Base-by-base conservation (phyloP, 768 basidiomycete species). In the Fomitopsis serialis region DNA sequence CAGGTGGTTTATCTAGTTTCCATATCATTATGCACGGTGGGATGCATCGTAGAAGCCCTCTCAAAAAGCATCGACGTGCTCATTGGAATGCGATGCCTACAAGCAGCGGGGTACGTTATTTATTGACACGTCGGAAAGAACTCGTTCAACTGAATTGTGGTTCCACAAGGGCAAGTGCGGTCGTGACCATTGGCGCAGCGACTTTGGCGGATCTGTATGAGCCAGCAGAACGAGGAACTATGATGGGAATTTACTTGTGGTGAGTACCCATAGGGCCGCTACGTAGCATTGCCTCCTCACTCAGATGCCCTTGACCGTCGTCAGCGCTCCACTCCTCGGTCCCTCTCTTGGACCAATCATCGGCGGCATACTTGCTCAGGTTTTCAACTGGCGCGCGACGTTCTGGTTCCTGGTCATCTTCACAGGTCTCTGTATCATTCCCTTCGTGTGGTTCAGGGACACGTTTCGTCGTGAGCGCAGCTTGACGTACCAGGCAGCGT, bases 401-500 rank as follows among this genome's bases (percentile, higher is more conserved):
- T 92, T 95, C 65, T 95, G 89, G 79, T 91, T 94, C 65, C 77
- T 93, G 19, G 72, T 79, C 1, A 82, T 84, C 27, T 74, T 85
- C 52, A 79, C 79, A 8, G 82, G 81, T 1, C 27, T 75, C 36
- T 78, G 77, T 48, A 71, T 80, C 50, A 44, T 81, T 34, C 68
- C 74, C 21, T 89, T 91, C 66, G 52, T 87, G 29, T 66, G 85
- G 62, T 89, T 93, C 72, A 80, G 79, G 54, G 92, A 95, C 61
- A 90, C 91, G 0, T 94, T 89, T 71, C 79, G 92, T n/a, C 72
- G 78, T 52, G 89, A 93, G 62, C 84, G 94, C 42, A 94, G 91
- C 51, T 69, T 87, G 22, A 79, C 82, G 2, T 96, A 94, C 66
- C 88, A 89, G 63, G 74, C 74, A 35, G 82, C 84, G 0, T 69